phyloP scores from a whole-genome alignment of 2,329 filamentous ascomycete genomes.

The Alternaria sp. region DNA sequence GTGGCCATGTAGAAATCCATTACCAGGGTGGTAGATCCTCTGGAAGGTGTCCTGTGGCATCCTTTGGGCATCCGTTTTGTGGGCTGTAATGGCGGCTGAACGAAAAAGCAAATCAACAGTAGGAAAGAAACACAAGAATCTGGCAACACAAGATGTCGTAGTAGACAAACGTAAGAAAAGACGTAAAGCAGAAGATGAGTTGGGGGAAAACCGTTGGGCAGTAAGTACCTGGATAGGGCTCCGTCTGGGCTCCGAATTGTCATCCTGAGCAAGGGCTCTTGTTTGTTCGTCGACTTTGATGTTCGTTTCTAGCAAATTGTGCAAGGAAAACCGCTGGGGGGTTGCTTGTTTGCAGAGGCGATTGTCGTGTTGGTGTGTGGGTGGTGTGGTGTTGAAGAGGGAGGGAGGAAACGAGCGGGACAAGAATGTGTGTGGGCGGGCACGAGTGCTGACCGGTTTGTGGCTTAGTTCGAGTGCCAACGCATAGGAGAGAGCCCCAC shows the following conservation, averaged over 20 bases:
- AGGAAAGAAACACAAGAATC: constrained; percentile 41
- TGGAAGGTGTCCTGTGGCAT: constrained; percentile 33
- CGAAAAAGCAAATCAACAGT: constrained; percentile 29
- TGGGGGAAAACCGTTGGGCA: constrained; percentile 50
- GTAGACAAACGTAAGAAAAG: constrained; percentile 22
- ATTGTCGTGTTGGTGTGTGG: constrained; percentile 27
- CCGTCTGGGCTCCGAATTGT: constrained; percentile 55
- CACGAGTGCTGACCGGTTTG: constrained; percentile 45
- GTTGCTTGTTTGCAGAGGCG: constrained; percentile 26
- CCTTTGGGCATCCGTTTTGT: constrained; percentile 32
- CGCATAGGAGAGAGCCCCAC: constrained; percentile 50
- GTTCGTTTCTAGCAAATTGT: constrained; percentile 25
- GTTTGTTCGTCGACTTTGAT: constrained; percentile 31
- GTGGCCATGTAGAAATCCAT: constrained; percentile 31
- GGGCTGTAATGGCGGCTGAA: constrained; percentile 47
- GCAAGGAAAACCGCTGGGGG: constrained; percentile 24
- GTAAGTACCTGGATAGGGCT: constrained; percentile 56
- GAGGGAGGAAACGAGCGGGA: constrained; percentile 40
- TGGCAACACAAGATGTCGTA: constrained; percentile 35
- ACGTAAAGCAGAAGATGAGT: constrained; percentile 36
- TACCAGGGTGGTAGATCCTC: constrained; percentile 26
- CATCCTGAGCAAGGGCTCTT: constrained; percentile 55
- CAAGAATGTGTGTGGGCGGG: constrained; percentile 39
- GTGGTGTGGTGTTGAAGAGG: constrained; percentile 33
- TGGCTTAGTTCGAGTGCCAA: constrained; percentile 48